Conservation (phyloP, 2,329 filamentous ascomycete species). For the Venturia aucupariae region DNA sequence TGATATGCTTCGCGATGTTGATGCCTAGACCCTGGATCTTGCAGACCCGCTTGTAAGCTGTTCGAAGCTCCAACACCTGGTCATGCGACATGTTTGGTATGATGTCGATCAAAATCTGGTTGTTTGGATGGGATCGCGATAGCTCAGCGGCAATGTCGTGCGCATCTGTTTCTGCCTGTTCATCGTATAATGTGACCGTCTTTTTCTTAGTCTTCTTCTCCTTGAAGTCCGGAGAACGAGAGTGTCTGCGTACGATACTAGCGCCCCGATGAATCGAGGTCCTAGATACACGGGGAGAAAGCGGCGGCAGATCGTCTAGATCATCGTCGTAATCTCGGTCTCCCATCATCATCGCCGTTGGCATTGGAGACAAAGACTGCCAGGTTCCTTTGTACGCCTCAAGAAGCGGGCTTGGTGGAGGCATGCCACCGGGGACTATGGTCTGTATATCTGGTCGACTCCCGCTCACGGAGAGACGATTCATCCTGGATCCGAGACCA, state of each 20-base stretch:
- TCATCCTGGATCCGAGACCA: conserved; percentile 33
- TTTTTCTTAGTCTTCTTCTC: conserved; percentile 38
- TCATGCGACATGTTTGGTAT: conserved; percentile 77
- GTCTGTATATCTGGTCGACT: conserved; percentile 30
- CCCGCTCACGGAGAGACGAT: conserved; percentile 39
- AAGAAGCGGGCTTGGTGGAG: conserved; percentile 74
- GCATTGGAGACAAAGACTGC: conserved; percentile 91
- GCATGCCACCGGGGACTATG: conserved; percentile 28
- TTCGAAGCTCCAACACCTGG: conserved; percentile 76
- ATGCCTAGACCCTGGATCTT: conserved; percentile 74
- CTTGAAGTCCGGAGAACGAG: conserved; percentile 16
- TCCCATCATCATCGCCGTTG: conserved; percentile 59
- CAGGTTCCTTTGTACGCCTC: conserved; percentile 93
- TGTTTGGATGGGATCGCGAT: conserved; percentile 48
- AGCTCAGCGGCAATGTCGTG: conserved; percentile 67
- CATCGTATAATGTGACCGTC: conserved; percentile 69
- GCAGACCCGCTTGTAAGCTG: conserved; percentile 82
- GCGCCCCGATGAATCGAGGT: conserved; percentile 24
- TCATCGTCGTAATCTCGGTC: conserved; percentile 45
- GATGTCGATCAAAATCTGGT: conserved; percentile 72
- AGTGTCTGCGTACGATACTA: conserved; percentile 16
- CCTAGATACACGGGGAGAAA: conserved; percentile 23
- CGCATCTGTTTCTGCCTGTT: conserved; percentile 60
- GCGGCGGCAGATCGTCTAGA: conserved; percentile 34
- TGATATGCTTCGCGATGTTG: conserved; percentile 80